phyloP scores from a whole-genome alignment of 805 yeast species.

The Zygoascus bituminiphila region DNA sequence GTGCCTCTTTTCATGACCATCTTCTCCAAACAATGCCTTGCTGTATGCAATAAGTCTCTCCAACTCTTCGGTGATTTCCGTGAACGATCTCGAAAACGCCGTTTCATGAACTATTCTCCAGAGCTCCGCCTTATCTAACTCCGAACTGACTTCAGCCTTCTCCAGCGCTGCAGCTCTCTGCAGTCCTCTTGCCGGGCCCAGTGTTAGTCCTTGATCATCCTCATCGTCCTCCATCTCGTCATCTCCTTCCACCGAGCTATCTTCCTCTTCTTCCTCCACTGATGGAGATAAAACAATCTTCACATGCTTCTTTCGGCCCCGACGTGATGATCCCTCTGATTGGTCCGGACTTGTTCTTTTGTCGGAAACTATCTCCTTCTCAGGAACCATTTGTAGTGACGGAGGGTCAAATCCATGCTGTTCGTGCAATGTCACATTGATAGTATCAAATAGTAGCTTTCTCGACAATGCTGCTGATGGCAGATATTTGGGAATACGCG shows the following conservation, averaged over 20 bases:
- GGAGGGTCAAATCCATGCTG: neutral
- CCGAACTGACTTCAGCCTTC: neutral
- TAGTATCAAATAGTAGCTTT: conserved; percentile 35
- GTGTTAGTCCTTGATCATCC: conserved; percentile 14
- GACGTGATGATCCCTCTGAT: conserved; percentile 13
- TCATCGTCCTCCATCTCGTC: neutral
- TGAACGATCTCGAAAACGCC: conserved; percentile 42
- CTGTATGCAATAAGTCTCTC: conserved; percentile 32
- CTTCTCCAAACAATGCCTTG: conserved; percentile 41
- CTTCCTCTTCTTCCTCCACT: neutral
- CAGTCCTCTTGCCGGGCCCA: neutral
- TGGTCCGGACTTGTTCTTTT: conserved; percentile 7
- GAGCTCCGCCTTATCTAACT: conserved; percentile 16
- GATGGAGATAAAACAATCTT: neutral
- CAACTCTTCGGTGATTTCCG: conserved; percentile 37
- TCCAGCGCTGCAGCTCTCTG: neutral
- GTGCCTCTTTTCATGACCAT: conserved; percentile 13
- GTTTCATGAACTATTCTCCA: conserved; percentile 44
- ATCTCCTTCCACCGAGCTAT: neutral
- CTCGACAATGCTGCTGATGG: conserved; percentile 39
- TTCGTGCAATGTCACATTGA: conserved; percentile 18
- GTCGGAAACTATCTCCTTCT: neutral
- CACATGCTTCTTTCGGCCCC: neutral
- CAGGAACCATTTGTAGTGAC: conserved; percentile 20
- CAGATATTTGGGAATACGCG: conserved; percentile 35